These are phyloP conservation scores for Aspergillus bertholletiae DNA, from an alignment of 495 filamentous ascomycete genomes.

Conservation along the genomic window DNA sequence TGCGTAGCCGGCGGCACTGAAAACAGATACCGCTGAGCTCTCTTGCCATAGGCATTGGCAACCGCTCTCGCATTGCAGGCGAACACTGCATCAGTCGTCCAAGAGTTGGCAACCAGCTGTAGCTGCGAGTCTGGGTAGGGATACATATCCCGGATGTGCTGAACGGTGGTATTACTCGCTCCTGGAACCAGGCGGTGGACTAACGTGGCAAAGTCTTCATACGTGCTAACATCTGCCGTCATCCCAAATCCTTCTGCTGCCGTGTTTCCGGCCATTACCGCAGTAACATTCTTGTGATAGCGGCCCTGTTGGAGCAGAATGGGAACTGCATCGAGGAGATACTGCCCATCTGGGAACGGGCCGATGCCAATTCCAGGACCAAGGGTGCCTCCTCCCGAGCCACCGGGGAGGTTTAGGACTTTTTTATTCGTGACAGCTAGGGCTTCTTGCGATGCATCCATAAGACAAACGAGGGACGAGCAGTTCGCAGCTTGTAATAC, in stretches of 20 bases:
- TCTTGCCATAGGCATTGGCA: conserved; percentile 36
- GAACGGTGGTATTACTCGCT: conserved; percentile 30
- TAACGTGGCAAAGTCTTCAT: conserved; percentile 32
- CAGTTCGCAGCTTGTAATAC: conserved; percentile 31
- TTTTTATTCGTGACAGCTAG: not conserved
- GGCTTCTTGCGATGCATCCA: conserved; percentile 44
- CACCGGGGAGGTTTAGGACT: not conserved
- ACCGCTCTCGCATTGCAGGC: conserved; percentile 52
- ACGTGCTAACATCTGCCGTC: conserved; percentile 42
- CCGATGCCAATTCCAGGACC: not conserved
- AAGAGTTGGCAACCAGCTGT: conserved; percentile 17
- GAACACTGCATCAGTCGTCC: conserved; percentile 40
- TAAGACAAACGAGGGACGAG: conserved; percentile 33
- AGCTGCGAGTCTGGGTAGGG: conserved; percentile 33
- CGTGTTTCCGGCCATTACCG: conserved; percentile 32
- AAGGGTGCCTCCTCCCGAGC: not conserved
- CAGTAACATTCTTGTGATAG: not conserved
- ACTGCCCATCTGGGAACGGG: conserved; percentile 1
- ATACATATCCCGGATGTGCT: conserved; percentile 53
- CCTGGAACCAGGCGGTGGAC: not conserved
- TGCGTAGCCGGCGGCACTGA: conserved; percentile 45
- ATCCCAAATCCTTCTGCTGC: conserved; percentile 28
- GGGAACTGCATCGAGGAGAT: not conserved
- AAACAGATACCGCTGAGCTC: conserved; percentile 53
- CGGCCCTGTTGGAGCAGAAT: not conserved